Evolutionary conservation across 345 rosid genomes (phyloP).

Genomic region (Salix brachista): DNA sequence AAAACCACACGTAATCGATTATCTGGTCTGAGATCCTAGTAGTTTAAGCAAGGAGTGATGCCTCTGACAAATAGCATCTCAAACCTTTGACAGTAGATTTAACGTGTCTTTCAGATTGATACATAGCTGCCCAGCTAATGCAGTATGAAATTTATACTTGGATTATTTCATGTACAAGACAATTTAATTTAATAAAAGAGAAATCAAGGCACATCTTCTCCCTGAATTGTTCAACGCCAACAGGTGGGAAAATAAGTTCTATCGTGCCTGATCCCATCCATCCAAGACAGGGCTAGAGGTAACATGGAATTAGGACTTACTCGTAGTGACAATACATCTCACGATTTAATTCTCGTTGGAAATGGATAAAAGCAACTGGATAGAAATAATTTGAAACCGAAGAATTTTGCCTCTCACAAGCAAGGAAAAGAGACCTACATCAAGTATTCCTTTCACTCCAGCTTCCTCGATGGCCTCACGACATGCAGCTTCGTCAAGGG

Average conservation of each 20-base stretch:
- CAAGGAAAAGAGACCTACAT: conserved; percentile 34
- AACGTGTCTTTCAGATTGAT: not conserved
- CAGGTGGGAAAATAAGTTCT: not conserved
- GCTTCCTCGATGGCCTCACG: conserved; percentile 97
- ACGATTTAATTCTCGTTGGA: not conserved
- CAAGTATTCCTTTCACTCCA: conserved; percentile 73
- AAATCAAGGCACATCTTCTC: not conserved
- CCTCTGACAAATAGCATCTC: not conserved
- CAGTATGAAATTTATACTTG: not conserved
- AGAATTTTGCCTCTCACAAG: not conserved
- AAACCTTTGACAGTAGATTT: not conserved
- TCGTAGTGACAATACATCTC: not conserved
- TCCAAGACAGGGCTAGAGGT: not conserved
- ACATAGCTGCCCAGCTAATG: not conserved
- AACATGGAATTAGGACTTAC: not conserved
- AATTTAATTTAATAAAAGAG: not conserved
- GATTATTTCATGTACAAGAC: not conserved
- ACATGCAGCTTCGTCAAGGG: conserved; percentile 73
- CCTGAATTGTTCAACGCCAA: not conserved
- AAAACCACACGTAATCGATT: not conserved
- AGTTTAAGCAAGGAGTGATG: not conserved
- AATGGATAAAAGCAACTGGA: not conserved
- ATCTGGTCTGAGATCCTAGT: not conserved
- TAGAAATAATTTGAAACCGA: not conserved
- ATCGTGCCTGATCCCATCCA: not conserved